Percentiles rank a stretch among this genome's conserved stretches.
phyloP scores from a whole-genome alignment of 2,329 filamentous ascomycete species.

The Drechslerella stenobrocha region DNA sequence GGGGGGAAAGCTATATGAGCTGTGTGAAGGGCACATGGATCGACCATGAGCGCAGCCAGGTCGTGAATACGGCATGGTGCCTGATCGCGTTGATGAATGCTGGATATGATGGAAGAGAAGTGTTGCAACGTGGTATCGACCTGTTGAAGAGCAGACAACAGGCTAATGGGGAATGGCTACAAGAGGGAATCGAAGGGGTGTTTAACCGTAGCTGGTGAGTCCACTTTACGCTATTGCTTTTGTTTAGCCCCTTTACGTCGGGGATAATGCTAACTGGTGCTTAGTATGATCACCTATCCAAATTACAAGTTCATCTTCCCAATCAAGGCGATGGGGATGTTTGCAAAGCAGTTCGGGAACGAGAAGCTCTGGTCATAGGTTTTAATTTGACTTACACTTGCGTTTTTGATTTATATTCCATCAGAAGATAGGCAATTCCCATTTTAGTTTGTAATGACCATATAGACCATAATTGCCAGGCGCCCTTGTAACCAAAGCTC shows the following conservation, averaged over 20 bases:
- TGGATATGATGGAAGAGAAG: conserved; percentile 73
- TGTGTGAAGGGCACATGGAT: conserved; percentile 53
- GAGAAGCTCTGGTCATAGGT: conserved; percentile 51
- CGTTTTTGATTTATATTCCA: no score
- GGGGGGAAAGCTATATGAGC: conserved; percentile 90
- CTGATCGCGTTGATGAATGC: conserved; percentile 80
- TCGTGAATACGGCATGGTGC: conserved; percentile 94
- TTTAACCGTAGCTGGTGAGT: conserved; percentile 94
- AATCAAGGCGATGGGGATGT: conserved; percentile 91
- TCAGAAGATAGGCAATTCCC: no score
- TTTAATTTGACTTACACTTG: background rate
- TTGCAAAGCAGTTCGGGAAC: conserved; percentile 71
- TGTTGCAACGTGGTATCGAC: conserved; percentile 72
- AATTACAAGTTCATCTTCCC: conserved; percentile 99
- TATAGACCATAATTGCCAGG: no score
- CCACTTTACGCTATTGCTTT: background rate
- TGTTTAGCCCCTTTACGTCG: conserved; percentile 10
- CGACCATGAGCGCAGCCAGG: conserved; percentile 61
- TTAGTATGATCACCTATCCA: conserved; percentile 95
- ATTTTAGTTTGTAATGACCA: no score
- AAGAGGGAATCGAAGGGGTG: conserved; percentile 94
- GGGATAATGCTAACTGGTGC: conserved; percentile 45
- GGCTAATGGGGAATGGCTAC: conserved; percentile 87
- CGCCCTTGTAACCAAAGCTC: no score
- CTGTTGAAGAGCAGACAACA: conserved; percentile 85